Percentiles rank a stretch among this genome's conserved stretches.
phyloP scores from a whole-genome alignment of 257 asterid genomes.

The Lycium barbarum region DNA sequence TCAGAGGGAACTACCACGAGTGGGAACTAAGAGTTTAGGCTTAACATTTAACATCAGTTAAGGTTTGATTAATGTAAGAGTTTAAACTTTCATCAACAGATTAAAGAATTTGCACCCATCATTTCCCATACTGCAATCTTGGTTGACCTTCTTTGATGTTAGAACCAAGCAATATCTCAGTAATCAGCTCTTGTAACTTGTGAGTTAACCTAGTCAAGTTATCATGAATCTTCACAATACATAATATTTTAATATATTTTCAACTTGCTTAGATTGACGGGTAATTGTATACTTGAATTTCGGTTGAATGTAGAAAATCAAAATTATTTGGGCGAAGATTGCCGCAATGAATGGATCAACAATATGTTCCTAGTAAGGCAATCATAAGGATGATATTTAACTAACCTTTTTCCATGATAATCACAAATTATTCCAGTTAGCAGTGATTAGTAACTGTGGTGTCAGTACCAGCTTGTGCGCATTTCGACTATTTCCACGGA shows the following conservation, averaged over 20 bases:
- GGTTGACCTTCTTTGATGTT: not conserved
- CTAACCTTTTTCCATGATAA: not conserved
- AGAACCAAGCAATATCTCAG: no score
- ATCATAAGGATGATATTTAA: not conserved
- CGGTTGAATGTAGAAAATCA: not conserved
- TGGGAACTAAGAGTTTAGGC: slow-evolving; percentile 36
- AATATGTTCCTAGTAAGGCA: not conserved
- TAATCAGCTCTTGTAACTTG: no score
- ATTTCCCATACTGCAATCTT: not conserved
- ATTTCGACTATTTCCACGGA: no score
- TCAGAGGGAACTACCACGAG: slow-evolving; percentile 40
- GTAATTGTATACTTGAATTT: not conserved
- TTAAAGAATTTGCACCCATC: not conserved
- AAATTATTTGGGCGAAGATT: no score
- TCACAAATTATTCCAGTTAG: not conserved
- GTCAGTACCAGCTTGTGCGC: no score
- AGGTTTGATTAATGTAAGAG: not conserved
- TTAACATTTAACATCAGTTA: not conserved
- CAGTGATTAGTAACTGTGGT: not conserved
- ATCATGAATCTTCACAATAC: not conserved
- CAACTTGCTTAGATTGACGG: not conserved
- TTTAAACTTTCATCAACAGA: not conserved
- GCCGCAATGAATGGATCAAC: not conserved
- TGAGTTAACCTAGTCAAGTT: not conserved
- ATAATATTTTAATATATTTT: no score